Evolutionary conservation across 768 basidiomycete genomes (phyloP), one percentile per base, ranked within the genome.

Genomic region (Leucocoprinus sp.): DNA sequence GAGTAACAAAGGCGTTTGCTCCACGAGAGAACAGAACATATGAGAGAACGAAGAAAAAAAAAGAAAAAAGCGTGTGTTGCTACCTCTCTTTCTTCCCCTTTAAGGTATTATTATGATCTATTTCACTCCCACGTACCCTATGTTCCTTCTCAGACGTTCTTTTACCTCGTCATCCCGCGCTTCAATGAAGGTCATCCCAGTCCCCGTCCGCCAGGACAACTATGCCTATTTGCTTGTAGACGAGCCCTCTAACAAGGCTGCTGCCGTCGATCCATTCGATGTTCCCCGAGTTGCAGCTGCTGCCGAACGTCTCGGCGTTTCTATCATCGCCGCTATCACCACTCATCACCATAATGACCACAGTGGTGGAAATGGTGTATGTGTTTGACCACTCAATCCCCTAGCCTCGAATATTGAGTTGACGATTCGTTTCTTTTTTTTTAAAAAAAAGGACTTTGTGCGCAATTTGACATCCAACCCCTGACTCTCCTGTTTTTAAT

Each of bases 281-380:
- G 76, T 89, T 0, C 58, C 71, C 35, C 87, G 82, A 57, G 78
- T 93, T 2, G 57, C 70, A 27, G 74, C 69, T 0, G 78, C 75
- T 1, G 91, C 87, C 2, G 63, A 78, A 34, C 62, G 66, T 8
- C 73, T 76, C 29, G 78, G 68, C 4, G 83, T 90, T 19, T 59
- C 73, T 37, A 72, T 93, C 46, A 70, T 86, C 27, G 82, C 85
- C 31, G 74, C 67, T 18, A 71, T 98, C 54, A 96, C 91, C 9
- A 98, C 95, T 2, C 95, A 96, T 63, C 90, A 93, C 62, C 93
- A 96, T 61, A 56, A 71, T 52, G 93, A 97, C 66, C 92, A 93
- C 60, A 83, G 81, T 52, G 89, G 88, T 15, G 92, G 92, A 26
- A 95, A 93, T 63, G 59, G 79, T 67, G 88, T 89, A 46, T 22